A percentile compares a stretch with the other conserved stretches of the same genome.
Conservation (phyloP, 2,329 filamentous ascomycete genomes). For the Colletotrichum navitas region DNA sequence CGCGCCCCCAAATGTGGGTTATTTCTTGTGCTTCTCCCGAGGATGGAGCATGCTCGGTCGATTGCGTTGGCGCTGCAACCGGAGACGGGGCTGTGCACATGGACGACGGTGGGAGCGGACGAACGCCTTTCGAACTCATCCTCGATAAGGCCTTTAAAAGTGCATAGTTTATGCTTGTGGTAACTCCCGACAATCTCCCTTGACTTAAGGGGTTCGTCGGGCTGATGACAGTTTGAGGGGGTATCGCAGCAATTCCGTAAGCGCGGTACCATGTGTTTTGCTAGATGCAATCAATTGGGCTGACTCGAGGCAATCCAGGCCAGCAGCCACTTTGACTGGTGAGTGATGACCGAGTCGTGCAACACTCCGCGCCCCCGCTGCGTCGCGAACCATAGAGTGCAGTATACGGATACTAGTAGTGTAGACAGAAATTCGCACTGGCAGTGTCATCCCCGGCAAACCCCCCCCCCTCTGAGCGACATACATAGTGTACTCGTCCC, state of each 20-base stretch:
- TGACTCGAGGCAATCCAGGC: neutral
- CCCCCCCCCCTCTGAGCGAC: slow-evolving; percentile 21
- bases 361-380: slow-evolving; percentile 10
- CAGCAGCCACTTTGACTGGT: neutral
- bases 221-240: neutral
- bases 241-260: neutral
- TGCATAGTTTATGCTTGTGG: neutral
- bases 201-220: neutral
- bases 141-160: too few species aligned
- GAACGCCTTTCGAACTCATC: neutral
- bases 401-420: too few species aligned
- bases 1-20: slow-evolving; percentile 26
- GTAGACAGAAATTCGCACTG: slow-evolving; percentile 8
- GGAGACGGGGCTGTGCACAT: slow-evolving; percentile 8
- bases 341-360: slow-evolving; percentile 32
- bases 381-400: neutral
- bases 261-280: neutral
- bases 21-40: slow-evolving; percentile 9
- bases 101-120: neutral
- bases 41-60: neutral
- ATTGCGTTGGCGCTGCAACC: slow-evolving; percentile 9
- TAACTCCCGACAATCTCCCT: neutral
- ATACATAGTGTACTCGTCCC: slow-evolving; percentile 2
- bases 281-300: neutral
- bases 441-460: slow-evolving; percentile 9